Percentiles rank a stretch among this genome's conserved stretches.
phyloP scores from a whole-genome alignment of 2,329 filamentous ascomycete genomes.

The Xylariaceae sp. region DNA sequence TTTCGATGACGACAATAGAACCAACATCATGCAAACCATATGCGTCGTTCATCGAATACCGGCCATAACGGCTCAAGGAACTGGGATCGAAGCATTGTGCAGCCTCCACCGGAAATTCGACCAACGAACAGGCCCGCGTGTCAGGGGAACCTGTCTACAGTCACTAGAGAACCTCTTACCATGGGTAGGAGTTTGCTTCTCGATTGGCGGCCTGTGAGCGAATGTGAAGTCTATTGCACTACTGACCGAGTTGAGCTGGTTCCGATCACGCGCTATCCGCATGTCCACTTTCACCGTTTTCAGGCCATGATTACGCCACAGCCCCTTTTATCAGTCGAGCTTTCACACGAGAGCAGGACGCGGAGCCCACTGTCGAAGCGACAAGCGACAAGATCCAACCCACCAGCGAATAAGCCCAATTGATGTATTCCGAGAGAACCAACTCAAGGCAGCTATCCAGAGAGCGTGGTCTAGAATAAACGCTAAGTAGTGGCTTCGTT shows the following conservation, averaged over 20 bases:
- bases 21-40: background rate
- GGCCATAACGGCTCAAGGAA: background rate
- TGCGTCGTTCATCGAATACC: background rate
- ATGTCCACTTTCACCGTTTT: background rate
- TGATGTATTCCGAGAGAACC: background rate
- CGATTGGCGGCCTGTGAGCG: constrained; percentile 5
- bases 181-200: background rate
- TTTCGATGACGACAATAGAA: background rate
- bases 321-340: background rate
- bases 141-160: background rate
- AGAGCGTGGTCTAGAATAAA: background rate
- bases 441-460: background rate
- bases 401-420: background rate
- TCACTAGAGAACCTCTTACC: background rate
- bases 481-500: background rate
- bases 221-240: background rate
- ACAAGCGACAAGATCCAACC: background rate
- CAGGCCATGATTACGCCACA: background rate
- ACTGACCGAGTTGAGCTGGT: background rate
- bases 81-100: background rate
- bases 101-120: background rate
- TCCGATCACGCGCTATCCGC: background rate
- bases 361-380: background rate
- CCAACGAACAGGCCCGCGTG: background rate
- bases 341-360: background rate